phyloP scores from a whole-genome alignment of 1,139 yeast species.

The Candida mesenterica region DNA sequence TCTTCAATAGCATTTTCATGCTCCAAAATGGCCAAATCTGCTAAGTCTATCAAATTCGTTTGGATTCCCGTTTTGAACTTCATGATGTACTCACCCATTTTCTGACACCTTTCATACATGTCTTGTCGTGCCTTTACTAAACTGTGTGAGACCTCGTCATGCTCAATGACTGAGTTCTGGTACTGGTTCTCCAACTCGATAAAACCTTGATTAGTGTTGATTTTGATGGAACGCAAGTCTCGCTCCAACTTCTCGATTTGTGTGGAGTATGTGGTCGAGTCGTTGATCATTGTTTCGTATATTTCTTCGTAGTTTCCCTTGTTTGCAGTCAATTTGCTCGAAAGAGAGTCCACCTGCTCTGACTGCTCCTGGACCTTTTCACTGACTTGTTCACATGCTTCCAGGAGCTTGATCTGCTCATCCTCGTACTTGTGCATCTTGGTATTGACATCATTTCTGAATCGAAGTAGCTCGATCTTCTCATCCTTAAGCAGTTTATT shows the following conservation, averaged over 20 bases:
- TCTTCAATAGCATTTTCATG: conserved; percentile 27
- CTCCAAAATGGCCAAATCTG: conserved; percentile 41
- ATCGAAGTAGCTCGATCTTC: conserved; percentile 40
- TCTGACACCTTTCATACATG: conserved; percentile 53
- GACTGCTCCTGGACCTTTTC: conserved; percentile 57
- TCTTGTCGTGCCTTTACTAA: conserved; percentile 48
- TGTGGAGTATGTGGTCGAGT: conserved; percentile 53
- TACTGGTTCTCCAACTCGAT: conserved; percentile 56
- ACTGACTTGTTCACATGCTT: conserved; percentile 53
- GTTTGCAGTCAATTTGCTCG: conserved; percentile 52
- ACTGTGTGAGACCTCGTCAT: conserved; percentile 50
- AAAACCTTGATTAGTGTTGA: conserved; percentile 53
- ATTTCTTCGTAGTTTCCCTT: conserved; percentile 59
- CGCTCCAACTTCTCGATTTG: conserved; percentile 68
- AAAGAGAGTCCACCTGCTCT: conserved; percentile 59
- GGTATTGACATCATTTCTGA: conserved; percentile 48
- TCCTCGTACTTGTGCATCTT: conserved; percentile 57
- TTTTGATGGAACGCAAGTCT: conserved; percentile 54
- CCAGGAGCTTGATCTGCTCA: conserved; percentile 58
- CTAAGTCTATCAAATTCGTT: conserved; percentile 55
- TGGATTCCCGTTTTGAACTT: conserved; percentile 67
- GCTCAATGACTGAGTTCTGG: conserved; percentile 54
- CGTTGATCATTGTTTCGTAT: conserved; percentile 55
- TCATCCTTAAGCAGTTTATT: conserved; percentile 35
- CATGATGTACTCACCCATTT: conserved; percentile 57